These are phyloP conservation scores for Tanacetum coccineum DNA, from an alignment of 129 eudicot species.

Conservation along the genomic window DNA sequence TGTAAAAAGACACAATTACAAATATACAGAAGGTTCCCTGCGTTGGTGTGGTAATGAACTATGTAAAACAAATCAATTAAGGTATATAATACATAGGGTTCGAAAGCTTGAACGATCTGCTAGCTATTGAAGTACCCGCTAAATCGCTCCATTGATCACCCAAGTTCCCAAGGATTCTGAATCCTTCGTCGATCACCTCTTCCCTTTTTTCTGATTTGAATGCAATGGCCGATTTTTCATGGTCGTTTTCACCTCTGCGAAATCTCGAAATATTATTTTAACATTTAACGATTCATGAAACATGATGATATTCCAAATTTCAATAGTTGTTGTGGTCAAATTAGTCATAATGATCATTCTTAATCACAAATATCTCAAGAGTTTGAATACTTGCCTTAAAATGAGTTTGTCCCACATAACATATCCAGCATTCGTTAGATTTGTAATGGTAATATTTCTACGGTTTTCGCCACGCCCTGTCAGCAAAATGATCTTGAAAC, in stretches of 20 bases:
- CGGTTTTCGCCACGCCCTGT: conserved; percentile 74
- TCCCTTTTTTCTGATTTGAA: conserved; percentile 79
- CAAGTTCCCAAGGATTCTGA: conserved; percentile 58
- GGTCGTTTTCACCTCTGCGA: conserved; percentile 57
- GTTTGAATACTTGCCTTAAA: conserved; percentile 42
- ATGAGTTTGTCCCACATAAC: conserved; percentile 78
- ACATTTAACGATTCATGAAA: too few relatives aligned
- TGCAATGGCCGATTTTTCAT: conserved; percentile 48
- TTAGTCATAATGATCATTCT: too few relatives aligned
- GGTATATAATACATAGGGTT: conserved; percentile 88
- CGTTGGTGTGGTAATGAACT: not conserved
- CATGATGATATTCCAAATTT: too few relatives aligned
- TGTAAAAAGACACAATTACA: too few relatives aligned
- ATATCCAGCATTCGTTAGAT: conserved; percentile 59
- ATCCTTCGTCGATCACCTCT: conserved; percentile 71
- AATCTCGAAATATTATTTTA: not conserved
- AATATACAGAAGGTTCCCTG: too few relatives aligned
- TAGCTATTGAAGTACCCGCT: conserved; percentile 48
- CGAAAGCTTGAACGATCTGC: conserved; percentile 77
- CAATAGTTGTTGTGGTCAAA: too few relatives aligned
- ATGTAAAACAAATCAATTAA: conserved; percentile 33
- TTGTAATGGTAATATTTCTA: conserved; percentile 50
- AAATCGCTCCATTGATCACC: conserved; percentile 99
- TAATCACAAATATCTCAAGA: not conserved
- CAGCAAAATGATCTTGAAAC: conserved; percentile 69